Evolutionary conservation across 768 basidiomycete genomes (phyloP).

Genomic region (Termitomyces sp.): DNA sequence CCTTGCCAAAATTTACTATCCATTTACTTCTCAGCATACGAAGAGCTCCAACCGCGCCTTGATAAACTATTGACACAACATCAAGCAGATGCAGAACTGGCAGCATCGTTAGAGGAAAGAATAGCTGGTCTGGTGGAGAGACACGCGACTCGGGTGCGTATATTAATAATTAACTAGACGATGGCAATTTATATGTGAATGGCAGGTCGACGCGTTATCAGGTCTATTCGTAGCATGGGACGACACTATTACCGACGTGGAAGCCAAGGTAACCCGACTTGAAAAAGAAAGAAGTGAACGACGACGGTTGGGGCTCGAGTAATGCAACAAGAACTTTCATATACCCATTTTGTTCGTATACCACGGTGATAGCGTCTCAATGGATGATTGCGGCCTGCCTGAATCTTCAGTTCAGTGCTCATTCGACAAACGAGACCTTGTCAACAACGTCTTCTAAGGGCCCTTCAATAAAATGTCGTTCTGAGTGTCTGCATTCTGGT

Average conservation of each 20-base stretch:
- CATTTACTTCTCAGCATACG: slow-evolving; percentile 44
- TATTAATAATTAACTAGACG: neutral
- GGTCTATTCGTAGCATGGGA: slow-evolving; percentile 87
- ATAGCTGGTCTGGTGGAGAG: slow-evolving; percentile 62
- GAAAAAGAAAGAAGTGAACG: slow-evolving; percentile 63
- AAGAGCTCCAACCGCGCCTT: slow-evolving; percentile 67
- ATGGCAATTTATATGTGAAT: neutral
- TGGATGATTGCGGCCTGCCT: no score
- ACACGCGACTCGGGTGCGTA: slow-evolving; percentile 66
- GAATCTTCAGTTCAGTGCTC: no score
- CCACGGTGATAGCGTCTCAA: neutral
- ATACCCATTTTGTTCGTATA: slow-evolving; percentile 5
- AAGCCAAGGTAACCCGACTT: slow-evolving; percentile 51
- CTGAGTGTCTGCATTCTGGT: no score
- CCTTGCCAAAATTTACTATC: neutral
- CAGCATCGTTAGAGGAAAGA: slow-evolving; percentile 59
- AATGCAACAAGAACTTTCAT: slow-evolving; percentile 4
- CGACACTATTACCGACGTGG: slow-evolving; percentile 65
- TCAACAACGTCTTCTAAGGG: no score
- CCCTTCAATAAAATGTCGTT: no score
- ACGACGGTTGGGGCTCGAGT: slow-evolving; percentile 57
- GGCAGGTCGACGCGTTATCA: slow-evolving; percentile 74
- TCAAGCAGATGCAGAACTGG: slow-evolving; percentile 54
- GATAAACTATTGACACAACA: slow-evolving; percentile 53
- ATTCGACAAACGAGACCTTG: no score